Evolutionary conservation across 495 filamentous ascomycete species (phyloP).

Genomic region (Cudoniella acicularis): DNA sequence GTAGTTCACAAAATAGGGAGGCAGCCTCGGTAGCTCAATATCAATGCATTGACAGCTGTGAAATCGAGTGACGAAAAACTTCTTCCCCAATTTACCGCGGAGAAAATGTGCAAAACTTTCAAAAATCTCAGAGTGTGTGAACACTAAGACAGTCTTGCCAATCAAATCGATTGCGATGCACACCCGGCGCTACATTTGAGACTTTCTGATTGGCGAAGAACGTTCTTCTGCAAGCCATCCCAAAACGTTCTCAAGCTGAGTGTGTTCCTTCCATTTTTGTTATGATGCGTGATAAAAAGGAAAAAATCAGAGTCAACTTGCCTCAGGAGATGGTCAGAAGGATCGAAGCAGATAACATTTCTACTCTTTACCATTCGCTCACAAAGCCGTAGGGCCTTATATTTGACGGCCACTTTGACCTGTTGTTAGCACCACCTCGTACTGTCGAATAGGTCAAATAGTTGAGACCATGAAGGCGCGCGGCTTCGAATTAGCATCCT

Average conservation of each 20-base stretch:
- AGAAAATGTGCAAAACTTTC: neutral
- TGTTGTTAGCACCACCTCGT: too few relatives aligned
- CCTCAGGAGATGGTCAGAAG: neutral
- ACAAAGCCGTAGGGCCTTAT: too few relatives aligned
- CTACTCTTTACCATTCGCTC: too few relatives aligned
- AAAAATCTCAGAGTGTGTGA: neutral
- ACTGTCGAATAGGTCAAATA: too few relatives aligned
- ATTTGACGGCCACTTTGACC: too few relatives aligned
- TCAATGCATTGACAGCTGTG: too few relatives aligned
- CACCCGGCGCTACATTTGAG: neutral
- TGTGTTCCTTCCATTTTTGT: neutral
- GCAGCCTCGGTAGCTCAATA: neutral
- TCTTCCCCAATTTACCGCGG: neutral
- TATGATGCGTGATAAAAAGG: neutral
- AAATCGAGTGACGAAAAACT: neutral
- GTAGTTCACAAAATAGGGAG: neutral
- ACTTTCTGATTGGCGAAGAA: neutral
- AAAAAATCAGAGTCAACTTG: neutral
- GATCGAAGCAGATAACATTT: too few relatives aligned
- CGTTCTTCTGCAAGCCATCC: neutral
- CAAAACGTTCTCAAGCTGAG: neutral
- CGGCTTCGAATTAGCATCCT: too few relatives aligned
- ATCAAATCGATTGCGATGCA: neutral
- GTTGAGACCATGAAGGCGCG: too few relatives aligned
- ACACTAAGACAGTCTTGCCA: neutral